Evolutionary conservation across 2,329 filamentous ascomycete genomes (phyloP), one percentile per base, ranked within the genome.

Genomic region (Drechslerella coelobrocha): DNA sequence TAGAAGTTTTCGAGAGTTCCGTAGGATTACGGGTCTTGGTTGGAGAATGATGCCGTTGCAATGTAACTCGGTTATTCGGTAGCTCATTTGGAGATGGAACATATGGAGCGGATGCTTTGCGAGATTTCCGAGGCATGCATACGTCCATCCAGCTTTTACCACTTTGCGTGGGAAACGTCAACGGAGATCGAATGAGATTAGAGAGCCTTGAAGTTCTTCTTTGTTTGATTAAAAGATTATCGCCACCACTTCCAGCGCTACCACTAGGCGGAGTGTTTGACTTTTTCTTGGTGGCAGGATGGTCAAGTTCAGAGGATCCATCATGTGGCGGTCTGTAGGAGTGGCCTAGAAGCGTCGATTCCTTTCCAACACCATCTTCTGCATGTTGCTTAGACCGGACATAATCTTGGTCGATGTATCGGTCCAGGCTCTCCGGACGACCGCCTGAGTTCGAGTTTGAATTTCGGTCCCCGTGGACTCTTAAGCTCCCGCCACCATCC

Each of bases 401-500:
- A 14, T 57, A 34, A 14, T 59, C 57, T 34, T 51, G 34, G 23
- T 57, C 24, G 17, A 31, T 19, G n/a, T 21, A 47, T 10, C 23
- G 43, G 14, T n/a, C 34, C n/a, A 29, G 43, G 23, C 29, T 50
- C 23, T 61, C 51, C 14, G 10, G 12, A 2, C 14, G 14, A 14
- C 41, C 29, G 27, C 59, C 57, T 12, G 53, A 48, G 34, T 39
- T 39, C 5, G 34, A 10, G 23, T 48, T 48, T 8, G 19, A 57
- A 52, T 39, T 69, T 8, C 53, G 52, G n/a, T 52, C 43, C 8
- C 53, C 63, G 19, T 26, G 51, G 7, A 54, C 12, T 17, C 53
- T 57, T 23, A 59, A 47, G 52, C 65, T 69, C 8, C 52, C 52
- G 21, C 56, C 56, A 17, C 65, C 65, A 29, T 69, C 65, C 5